phyloP scores from a whole-genome alignment of 2,329 filamentous ascomycete species.

The Pezicula neosporulosa region DNA sequence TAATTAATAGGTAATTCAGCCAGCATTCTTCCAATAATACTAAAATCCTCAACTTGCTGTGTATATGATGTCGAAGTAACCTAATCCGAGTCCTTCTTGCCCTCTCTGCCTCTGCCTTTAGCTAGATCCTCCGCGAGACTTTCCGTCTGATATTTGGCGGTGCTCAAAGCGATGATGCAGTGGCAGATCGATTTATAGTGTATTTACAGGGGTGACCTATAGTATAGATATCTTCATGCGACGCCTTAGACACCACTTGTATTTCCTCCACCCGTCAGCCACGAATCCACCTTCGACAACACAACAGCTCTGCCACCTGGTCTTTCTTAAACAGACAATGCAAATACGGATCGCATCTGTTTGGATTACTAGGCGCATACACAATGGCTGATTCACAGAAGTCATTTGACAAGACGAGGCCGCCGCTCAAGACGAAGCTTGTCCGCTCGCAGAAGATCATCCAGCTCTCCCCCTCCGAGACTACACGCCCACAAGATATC shows the following conservation, averaged over 20 bases:
- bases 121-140: too few relatives aligned
- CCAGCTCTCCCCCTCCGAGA: slow-evolving; percentile 31
- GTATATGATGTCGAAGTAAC: too few relatives aligned
- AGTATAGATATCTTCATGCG: slow-evolving; percentile 3
- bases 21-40: too few relatives aligned
- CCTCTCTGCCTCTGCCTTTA: too few relatives aligned
- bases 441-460: slow-evolving; percentile 53
- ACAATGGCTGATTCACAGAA: slow-evolving; percentile 29
- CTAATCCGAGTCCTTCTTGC: too few relatives aligned
- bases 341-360: slow-evolving; percentile 12
- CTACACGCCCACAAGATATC: slow-evolving; percentile 28
- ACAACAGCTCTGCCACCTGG: neutral
- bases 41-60: too few relatives aligned
- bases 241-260: slow-evolving; percentile 6
- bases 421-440: slow-evolving; percentile 38
- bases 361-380: slow-evolving; percentile 17
- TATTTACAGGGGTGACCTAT: neutral
- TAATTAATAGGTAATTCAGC: too few relatives aligned
- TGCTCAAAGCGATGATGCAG: neutral
- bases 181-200: neutral
- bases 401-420: slow-evolving; percentile 27
- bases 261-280: slow-evolving; percentile 4
- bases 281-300: slow-evolving; percentile 2
- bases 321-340: slow-evolving; percentile 20
- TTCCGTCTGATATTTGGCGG: neutral